These are phyloP conservation scores for Linum lewisii DNA, from an alignment of 345 rosid species.

Conservation along the genomic window DNA sequence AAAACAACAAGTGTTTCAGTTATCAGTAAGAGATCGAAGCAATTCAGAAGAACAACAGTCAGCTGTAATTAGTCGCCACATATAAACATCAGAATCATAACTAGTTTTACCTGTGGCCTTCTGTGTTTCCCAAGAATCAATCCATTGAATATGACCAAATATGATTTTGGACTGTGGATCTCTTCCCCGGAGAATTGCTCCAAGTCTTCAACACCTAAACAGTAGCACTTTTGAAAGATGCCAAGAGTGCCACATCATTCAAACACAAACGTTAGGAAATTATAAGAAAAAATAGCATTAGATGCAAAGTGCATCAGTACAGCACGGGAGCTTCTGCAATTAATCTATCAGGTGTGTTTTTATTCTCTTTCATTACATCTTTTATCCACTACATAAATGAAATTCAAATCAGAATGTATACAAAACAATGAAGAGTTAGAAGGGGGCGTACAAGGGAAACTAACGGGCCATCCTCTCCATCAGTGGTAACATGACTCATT, in stretches of 20 bases:
- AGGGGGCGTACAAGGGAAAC: constrained; percentile 46
- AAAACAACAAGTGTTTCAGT: constrained; percentile 13
- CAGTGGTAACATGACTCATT: constrained; percentile 98
- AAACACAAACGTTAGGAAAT: constrained; percentile 3
- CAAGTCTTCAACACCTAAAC: constrained; percentile 78
- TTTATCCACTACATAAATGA: not conserved
- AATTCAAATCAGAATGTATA: not conserved
- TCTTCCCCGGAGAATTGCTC: constrained; percentile 80
- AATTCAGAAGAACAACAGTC: constrained; percentile 4
- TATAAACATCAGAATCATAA: not conserved
- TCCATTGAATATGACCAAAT: constrained; percentile 74
- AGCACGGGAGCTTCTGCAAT: too few relatives aligned
- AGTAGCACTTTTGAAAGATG: constrained; percentile 53
- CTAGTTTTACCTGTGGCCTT: constrained; percentile 67
- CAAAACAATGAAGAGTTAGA: not conserved
- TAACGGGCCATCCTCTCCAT: constrained; percentile 84
- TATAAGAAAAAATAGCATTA: not conserved
- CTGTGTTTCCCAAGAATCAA: constrained; percentile 89
- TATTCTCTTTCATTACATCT: too few relatives aligned
- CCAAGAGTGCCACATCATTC: not conserved
- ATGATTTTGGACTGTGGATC: constrained; percentile 78
- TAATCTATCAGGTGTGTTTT: too few relatives aligned
- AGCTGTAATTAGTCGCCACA: not conserved
- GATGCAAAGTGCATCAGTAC: too few relatives aligned
- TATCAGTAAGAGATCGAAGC: constrained; percentile 7